Evolutionary conservation across 371 early-diverging fungal genomes (phyloP).

Genomic region (Apophysomyces ossiformis): DNA sequence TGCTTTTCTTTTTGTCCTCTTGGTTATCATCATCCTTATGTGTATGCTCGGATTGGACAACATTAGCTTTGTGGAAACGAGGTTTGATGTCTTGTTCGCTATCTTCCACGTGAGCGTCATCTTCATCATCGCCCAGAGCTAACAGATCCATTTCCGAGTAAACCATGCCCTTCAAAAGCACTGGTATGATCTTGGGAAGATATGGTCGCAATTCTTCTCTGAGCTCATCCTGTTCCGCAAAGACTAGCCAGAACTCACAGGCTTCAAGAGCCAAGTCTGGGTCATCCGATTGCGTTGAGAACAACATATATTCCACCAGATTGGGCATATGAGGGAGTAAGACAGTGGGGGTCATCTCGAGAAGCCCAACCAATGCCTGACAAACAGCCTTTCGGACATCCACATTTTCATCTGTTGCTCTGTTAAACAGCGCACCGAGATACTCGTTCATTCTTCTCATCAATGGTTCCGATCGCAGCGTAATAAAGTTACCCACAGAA

Average conservation of each 20-base stretch:
- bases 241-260: slow-evolving; percentile 91
- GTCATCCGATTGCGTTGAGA: slow-evolving; percentile 71
- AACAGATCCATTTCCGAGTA: slow-evolving; percentile 85
- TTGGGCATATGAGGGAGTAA: slow-evolving; percentile 74
- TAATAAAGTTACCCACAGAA: slow-evolving; percentile 77
- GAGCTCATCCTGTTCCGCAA: slow-evolving; percentile 82
- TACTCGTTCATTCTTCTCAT: slow-evolving; percentile 62
- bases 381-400: slow-evolving; percentile 82
- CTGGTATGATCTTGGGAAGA: slow-evolving; percentile 73
- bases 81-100: slow-evolving; percentile 82
- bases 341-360: slow-evolving; percentile 73
- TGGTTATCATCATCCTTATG: slow-evolving; percentile 20
- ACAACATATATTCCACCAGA: slow-evolving; percentile 85
- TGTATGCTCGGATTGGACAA: slow-evolving; percentile 60
- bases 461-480: slow-evolving; percentile 59
- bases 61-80: slow-evolving; percentile 72
- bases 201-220: slow-evolving; percentile 68
- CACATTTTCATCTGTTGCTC: slow-evolving; percentile 67
- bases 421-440: slow-evolving; percentile 71
- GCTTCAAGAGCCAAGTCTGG: slow-evolving; percentile 82
- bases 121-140: slow-evolving; percentile 66
- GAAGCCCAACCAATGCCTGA: slow-evolving; percentile 76
- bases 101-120: slow-evolving; percentile 72
- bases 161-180: slow-evolving; percentile 85
- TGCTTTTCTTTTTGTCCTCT: slow-evolving; percentile 7